phyloP scores from a whole-genome alignment of 2,329 filamentous ascomycete species.

The Colletotrichum melonis region DNA sequence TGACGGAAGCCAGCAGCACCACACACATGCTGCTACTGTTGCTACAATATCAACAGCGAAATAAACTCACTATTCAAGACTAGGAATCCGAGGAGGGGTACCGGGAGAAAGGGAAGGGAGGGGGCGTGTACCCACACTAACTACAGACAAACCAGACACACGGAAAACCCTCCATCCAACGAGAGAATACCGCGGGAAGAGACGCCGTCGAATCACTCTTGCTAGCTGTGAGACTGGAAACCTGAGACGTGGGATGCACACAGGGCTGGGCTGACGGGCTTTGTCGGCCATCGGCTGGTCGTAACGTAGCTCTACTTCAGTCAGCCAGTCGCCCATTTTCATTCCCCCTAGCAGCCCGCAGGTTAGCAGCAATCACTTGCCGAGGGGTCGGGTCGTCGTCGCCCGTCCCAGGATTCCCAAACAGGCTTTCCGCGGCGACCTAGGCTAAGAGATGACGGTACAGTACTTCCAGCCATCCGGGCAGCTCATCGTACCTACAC shows the following conservation, averaged over 20 bases:
- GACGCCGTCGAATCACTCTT: background rate
- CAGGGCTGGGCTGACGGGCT: conserved; percentile 25
- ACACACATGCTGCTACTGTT: background rate
- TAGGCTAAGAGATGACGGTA: background rate
- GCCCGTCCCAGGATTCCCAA: background rate
- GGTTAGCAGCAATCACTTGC: background rate
- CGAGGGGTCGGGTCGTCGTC: background rate
- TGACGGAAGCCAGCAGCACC: background rate
- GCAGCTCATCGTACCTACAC: background rate
- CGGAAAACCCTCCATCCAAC: background rate
- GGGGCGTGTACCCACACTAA: background rate
- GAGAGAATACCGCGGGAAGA: background rate
- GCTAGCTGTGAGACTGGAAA: background rate
- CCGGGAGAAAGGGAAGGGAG: background rate
- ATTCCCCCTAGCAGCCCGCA: background rate
- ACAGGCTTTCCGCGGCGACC: background rate
- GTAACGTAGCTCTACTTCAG: background rate
- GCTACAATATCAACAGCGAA: background rate
- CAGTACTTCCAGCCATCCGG: background rate
- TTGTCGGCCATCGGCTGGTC: background rate
- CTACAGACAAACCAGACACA: background rate
- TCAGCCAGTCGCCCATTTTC: background rate
- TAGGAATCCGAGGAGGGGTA: background rate
- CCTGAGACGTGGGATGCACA: conserved; percentile 19
- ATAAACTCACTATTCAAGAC: background rate